Conservation (phyloP, 2,329 filamentous ascomycete genomes). For the Fusarium sp. region DNA sequence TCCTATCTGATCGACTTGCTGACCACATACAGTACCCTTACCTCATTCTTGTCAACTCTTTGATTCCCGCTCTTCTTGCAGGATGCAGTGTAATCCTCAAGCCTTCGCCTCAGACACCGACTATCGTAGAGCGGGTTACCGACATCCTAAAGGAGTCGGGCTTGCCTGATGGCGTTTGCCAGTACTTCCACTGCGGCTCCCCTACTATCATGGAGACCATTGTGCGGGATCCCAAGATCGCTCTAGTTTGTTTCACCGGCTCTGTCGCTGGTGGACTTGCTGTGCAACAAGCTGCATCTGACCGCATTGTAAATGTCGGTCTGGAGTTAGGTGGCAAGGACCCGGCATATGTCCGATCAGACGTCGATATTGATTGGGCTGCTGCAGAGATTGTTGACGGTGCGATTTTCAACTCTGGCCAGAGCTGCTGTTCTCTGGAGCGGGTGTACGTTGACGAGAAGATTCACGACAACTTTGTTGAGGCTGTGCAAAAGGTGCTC, state of each 20-base stretch:
- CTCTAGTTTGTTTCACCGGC: slow-evolving; percentile 92
- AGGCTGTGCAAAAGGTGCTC: slow-evolving; percentile 84
- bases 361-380: slow-evolving; percentile 92
- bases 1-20: slow-evolving; percentile 10
- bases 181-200: slow-evolving; percentile 92
- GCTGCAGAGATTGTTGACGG: slow-evolving; percentile 96
- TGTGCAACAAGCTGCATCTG: slow-evolving; percentile 87
- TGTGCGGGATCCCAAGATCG: slow-evolving; percentile 81
- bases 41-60: slow-evolving; percentile 90
- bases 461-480: slow-evolving; percentile 86
- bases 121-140: slow-evolving; percentile 87
- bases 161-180: slow-evolving; percentile 85
- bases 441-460: slow-evolving; percentile 90
- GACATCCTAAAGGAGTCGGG: slow-evolving; percentile 85
- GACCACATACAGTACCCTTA: slow-evolving; percentile 82
- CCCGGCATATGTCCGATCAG: slow-evolving; percentile 87
- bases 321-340: slow-evolving; percentile 96
- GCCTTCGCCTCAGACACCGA: slow-evolving; percentile 94
- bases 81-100: slow-evolving; percentile 95
- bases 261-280: slow-evolving; percentile 90
- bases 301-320: slow-evolving; percentile 87
- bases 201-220: slow-evolving; percentile 82
- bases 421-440: slow-evolving; percentile 95
- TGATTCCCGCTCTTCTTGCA: slow-evolving; percentile 90
- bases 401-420: slow-evolving; percentile 98